Percentiles rank a stretch among this genome's conserved stretches.
phyloP scores from a whole-genome alignment of 2,329 filamentous ascomycete genomes.

The Aspergillus sp. region DNA sequence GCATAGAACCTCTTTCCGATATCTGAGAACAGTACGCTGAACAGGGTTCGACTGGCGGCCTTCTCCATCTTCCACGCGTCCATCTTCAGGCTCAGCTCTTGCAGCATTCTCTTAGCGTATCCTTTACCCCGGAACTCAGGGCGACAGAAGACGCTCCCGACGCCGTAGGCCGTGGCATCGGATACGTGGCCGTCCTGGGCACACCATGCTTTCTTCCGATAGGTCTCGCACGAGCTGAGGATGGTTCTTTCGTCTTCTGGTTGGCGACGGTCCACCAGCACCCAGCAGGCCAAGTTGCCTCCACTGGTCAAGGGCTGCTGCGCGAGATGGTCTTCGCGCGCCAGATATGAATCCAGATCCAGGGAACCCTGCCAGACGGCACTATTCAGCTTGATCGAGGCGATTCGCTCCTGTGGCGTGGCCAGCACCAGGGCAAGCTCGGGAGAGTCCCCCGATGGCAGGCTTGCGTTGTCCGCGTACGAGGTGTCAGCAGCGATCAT shows the following conservation, averaged over 20 bases:
- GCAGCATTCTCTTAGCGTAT: conserved; percentile 75
- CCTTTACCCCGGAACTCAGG: conserved; percentile 65
- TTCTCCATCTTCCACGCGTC: conserved; percentile 52
- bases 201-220: conserved; percentile 40
- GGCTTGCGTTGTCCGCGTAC: conserved; percentile 16
- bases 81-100: conserved; percentile 58
- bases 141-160: conserved; percentile 77
- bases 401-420: conserved; percentile 52
- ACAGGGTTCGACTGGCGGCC: conserved; percentile 47
- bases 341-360: conserved; percentile 54
- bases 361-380: conserved; percentile 58
- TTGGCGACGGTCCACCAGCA: conserved; percentile 51
- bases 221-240: conserved; percentile 59
- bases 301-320: conserved; percentile 52
- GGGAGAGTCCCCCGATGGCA: conserved; percentile 51
- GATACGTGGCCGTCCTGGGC: conserved; percentile 55
- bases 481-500: conserved; percentile 37
- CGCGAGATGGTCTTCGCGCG: conserved; percentile 54
- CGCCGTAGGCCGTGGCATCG: conserved; percentile 62
- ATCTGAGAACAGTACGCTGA: conserved; percentile 82
- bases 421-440: conserved; percentile 54
- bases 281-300: conserved; percentile 56
- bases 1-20: conserved; percentile 83
- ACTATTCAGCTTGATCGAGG: conserved; percentile 54
- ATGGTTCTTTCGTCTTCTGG: conserved; percentile 43